Evolutionary conservation across 2,329 filamentous ascomycete species (phyloP).

Genomic region (Orbilia quercus): DNA sequence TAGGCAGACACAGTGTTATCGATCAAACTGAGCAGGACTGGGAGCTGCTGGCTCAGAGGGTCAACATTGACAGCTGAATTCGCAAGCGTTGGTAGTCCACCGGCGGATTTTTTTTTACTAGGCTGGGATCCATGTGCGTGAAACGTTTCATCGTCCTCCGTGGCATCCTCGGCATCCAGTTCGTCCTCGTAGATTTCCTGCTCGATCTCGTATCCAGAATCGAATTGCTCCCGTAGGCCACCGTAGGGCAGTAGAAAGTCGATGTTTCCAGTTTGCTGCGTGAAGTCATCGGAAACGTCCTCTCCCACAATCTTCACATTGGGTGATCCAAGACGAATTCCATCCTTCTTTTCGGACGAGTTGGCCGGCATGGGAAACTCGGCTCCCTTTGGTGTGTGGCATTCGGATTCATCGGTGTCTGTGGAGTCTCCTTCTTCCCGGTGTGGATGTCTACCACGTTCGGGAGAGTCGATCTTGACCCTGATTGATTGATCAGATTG

Average conservation of each 20-base stretch:
- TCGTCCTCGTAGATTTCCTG: slow-evolving; percentile 48
- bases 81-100: slow-evolving; percentile 19
- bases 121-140: slow-evolving; percentile 38
- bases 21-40: slow-evolving; percentile 37
- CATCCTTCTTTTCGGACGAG: slow-evolving; percentile 20
- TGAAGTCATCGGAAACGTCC: slow-evolving; percentile 42
- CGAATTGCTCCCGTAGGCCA: slow-evolving; percentile 46
- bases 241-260: slow-evolving; percentile 50
- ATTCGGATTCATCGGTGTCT: slow-evolving; percentile 42
- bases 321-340: slow-evolving; percentile 26
- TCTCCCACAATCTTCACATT: slow-evolving; percentile 50
- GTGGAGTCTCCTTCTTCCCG: slow-evolving; percentile 45
- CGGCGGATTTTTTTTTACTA: slow-evolving; percentile 16
- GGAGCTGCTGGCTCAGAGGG: slow-evolving; percentile 47
- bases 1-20: slow-evolving; percentile 49
- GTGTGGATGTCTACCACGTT: slow-evolving; percentile 11
- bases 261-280: slow-evolving; percentile 34
- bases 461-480: slow-evolving; percentile 27
- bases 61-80: slow-evolving; percentile 44
- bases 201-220: slow-evolving; percentile 51
- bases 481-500: slow-evolving; percentile 41
- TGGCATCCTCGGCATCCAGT: slow-evolving; percentile 23
- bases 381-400: slow-evolving; percentile 41
- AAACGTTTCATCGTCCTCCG: slow-evolving; percentile 42
- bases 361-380: slow-evolving; percentile 38